A percentile compares a stretch with the other conserved stretches of the same genome.
These are phyloP conservation scores for Pinus tabuliformis DNA, from an alignment of 75 land plant species.

Conservation along the genomic window DNA sequence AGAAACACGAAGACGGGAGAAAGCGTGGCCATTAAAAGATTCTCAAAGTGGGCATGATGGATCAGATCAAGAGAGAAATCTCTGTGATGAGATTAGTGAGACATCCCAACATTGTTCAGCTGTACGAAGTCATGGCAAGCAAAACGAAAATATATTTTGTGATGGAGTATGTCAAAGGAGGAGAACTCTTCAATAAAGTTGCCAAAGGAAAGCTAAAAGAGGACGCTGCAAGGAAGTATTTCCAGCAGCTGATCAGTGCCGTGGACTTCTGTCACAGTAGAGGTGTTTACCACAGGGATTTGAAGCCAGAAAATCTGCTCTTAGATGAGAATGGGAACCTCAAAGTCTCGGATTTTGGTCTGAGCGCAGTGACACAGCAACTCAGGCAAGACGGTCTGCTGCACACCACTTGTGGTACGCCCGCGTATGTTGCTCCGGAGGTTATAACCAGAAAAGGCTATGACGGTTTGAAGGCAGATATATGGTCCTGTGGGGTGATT, in stretches of 20 bases:
- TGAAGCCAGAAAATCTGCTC: constrained; percentile 53
- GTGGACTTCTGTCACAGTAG: constrained; percentile 48
- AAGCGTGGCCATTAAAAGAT: constrained; percentile 69
- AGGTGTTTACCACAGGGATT: constrained; percentile 47
- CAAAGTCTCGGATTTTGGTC: constrained; percentile 59
- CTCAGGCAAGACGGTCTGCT: constrained; percentile 52
- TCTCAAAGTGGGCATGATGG: constrained; percentile 32
- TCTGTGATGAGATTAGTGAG: constrained; percentile 49
- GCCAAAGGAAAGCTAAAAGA: constrained; percentile 52
- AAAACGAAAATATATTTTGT: constrained; percentile 58
- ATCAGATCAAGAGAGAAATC: constrained; percentile 51
- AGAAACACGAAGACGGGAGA: constrained; percentile 41
- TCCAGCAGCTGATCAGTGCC: constrained; percentile 54
- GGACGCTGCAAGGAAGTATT: constrained; percentile 54
- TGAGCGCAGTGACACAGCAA: constrained; percentile 49
- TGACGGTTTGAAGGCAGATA: constrained; percentile 49
- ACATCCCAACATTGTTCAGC: constrained; percentile 55
- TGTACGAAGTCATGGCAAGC: constrained; percentile 64
- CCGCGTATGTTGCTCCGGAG: constrained; percentile 59
- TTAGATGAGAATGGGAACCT: constrained; percentile 38
- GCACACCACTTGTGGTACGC: constrained; percentile 51
- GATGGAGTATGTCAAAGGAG: constrained; percentile 60
- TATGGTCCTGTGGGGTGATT: constrained; percentile 57
- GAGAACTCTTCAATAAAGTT: constrained; percentile 39
- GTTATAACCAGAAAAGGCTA: constrained; percentile 46